A percentile compares a stretch with the other conserved stretches of the same genome.
Evolutionary conservation across 2,329 filamentous ascomycete genomes (phyloP).

Genomic region (Periglandula ipomoeae): DNA sequence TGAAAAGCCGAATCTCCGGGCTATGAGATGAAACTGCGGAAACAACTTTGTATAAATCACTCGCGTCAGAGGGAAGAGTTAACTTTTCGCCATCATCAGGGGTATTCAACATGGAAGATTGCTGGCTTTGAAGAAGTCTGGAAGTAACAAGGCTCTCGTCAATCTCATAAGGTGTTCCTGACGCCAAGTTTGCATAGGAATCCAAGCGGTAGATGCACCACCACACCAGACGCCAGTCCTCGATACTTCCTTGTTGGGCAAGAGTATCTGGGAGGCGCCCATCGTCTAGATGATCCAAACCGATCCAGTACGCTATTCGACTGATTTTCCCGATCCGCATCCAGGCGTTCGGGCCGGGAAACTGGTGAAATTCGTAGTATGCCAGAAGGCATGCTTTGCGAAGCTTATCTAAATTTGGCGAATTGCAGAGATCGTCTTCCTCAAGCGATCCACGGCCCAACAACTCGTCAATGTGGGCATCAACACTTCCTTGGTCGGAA

Average conservation of each 20-base stretch:
- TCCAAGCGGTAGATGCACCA: conserved; percentile 13
- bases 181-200: conserved; percentile 10
- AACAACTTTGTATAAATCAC: neutral
- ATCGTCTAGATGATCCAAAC: conserved; percentile 9
- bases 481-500: neutral
- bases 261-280: neutral
- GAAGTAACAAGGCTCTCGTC: conserved; percentile 7
- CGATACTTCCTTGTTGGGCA: conserved; percentile 4
- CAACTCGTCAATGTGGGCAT: conserved; percentile 2
- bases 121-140: conserved; percentile 1
- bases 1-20: neutral
- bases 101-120: neutral
- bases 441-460: conserved; percentile 4
- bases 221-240: conserved; percentile 13
- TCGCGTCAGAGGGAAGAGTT: neutral
- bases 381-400: conserved; percentile 9
- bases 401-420: conserved; percentile 9
- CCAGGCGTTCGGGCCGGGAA: conserved; percentile 13
- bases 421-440: conserved; percentile 4
- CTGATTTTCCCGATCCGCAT: conserved; percentile 9
- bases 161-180: conserved; percentile 10
- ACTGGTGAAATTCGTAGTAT: conserved; percentile 12
- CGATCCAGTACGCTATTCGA: conserved; percentile 10
- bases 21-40: neutral
- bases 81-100: neutral